Conservation (phyloP, 768 basidiomycete genomes). For the Suillus subluteus region DNA sequence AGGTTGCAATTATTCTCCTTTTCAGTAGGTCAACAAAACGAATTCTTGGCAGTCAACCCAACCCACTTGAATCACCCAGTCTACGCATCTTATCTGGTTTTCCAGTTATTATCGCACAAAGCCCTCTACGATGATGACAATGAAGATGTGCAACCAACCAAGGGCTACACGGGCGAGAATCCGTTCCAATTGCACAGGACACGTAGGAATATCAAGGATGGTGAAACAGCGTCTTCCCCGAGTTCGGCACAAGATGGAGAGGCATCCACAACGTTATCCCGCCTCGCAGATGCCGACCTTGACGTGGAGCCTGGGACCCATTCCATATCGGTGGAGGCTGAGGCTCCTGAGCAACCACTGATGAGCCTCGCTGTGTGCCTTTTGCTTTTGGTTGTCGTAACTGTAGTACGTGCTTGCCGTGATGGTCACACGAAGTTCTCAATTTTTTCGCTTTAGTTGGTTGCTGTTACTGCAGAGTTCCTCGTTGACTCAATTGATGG, state of each 20-base stretch:
- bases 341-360: conserved; percentile 37
- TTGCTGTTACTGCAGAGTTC: conserved; percentile 61
- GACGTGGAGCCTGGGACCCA: conserved; percentile 8
- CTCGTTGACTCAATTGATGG: conserved; percentile 86
- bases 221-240: background rate
- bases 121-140: conserved; percentile 63
- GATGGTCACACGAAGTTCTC: background rate
- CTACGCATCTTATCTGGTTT: conserved; percentile 72
- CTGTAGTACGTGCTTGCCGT: conserved; percentile 51
- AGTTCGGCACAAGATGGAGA: background rate
- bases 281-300: background rate
- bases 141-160: conserved; percentile 42
- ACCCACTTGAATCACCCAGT: conserved; percentile 43
- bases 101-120: conserved; percentile 81
- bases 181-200: conserved; percentile 24
- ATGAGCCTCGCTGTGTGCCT: conserved; percentile 60
- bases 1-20: conserved; percentile 81
- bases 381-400: conserved; percentile 56
- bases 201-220: background rate
- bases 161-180: conserved; percentile 45
- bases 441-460: conserved; percentile 38
- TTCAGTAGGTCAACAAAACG: conserved; percentile 53
- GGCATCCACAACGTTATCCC: background rate
- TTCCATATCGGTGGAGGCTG: conserved; percentile 21
- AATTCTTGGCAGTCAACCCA: background rate